Evolutionary conservation across 2,329 filamentous ascomycete species (phyloP).

Genomic region (Trichoderma breve): DNA sequence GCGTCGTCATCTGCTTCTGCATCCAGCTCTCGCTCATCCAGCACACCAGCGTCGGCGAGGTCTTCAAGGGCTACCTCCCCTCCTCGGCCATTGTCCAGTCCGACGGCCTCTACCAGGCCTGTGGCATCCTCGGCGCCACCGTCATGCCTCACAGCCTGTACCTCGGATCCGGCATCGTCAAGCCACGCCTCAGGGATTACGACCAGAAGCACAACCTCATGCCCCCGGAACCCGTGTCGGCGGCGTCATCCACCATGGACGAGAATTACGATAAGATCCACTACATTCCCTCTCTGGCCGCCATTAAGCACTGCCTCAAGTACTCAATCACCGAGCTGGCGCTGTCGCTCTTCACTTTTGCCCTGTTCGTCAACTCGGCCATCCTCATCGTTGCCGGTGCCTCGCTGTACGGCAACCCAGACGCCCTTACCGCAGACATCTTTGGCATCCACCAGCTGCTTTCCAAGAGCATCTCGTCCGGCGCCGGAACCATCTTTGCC

Average conservation of each 20-base stretch:
- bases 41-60: slow-evolving; percentile 53
- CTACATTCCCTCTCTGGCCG: slow-evolving; percentile 68
- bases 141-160: slow-evolving; percentile 71
- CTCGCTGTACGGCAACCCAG: slow-evolving; percentile 62
- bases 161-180: slow-evolving; percentile 67
- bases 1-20: slow-evolving; percentile 68
- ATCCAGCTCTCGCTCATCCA: slow-evolving; percentile 64
- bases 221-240: slow-evolving; percentile 34
- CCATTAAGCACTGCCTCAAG: slow-evolving; percentile 72
- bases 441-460: slow-evolving; percentile 80
- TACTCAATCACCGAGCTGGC: slow-evolving; percentile 70
- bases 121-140: slow-evolving; percentile 74
- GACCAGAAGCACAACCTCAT: slow-evolving; percentile 57
- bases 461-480: slow-evolving; percentile 64
- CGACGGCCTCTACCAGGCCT: slow-evolving; percentile 62
- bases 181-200: slow-evolving; percentile 63
- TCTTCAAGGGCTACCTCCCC: slow-evolving; percentile 65
- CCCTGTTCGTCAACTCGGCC: slow-evolving; percentile 78
- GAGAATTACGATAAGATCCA: slow-evolving; percentile 47
- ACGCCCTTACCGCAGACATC: slow-evolving; percentile 69
- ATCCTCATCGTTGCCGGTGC: slow-evolving; percentile 81
- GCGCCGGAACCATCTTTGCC: slow-evolving; percentile 80
- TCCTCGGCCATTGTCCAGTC: slow-evolving; percentile 57
- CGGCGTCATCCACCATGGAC: slow-evolving; percentile 30
- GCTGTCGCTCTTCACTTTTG: slow-evolving; percentile 75